phyloP scores from a whole-genome alignment of 306 rosid species.

The Malus sylvestris region DNA sequence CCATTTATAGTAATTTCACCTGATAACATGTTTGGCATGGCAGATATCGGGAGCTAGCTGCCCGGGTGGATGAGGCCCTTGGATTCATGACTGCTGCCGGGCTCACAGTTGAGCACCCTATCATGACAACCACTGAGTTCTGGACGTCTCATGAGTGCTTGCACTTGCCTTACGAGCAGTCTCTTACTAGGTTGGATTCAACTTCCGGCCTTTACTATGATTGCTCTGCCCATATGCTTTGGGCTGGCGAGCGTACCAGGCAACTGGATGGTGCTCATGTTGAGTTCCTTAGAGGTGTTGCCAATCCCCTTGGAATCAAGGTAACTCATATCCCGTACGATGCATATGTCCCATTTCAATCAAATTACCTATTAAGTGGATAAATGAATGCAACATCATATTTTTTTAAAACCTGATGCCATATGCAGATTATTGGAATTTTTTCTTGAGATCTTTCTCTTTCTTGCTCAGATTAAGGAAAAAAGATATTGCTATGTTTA shows the following conservation, averaged over 20 bases:
- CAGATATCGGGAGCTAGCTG: conserved; percentile 93
- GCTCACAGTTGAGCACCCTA: conserved; percentile 90
- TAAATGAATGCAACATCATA: neutral
- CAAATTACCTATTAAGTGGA: neutral
- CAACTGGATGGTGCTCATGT: conserved; percentile 97
- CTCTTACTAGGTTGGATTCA: conserved; percentile 92
- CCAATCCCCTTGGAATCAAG: conserved; percentile 95
- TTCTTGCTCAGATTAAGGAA: neutral
- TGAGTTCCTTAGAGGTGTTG: conserved; percentile 90
- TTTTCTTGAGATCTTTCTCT: neutral
- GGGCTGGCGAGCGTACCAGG: conserved; percentile 95
- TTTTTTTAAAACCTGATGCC: neutral
- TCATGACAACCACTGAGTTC: conserved; percentile 91
- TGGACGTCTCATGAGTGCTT: conserved; percentile 98
- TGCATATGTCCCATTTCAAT: neutral
- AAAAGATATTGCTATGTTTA: neutral
- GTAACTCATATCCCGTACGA: conserved; percentile 26
- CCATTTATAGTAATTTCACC: neutral
- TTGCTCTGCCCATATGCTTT: conserved; percentile 95
- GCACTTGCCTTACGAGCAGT: conserved; percentile 91
- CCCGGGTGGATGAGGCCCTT: conserved; percentile 97
- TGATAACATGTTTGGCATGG: conserved; percentile 18
- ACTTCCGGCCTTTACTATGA: conserved; percentile 92
- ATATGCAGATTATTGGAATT: no score
- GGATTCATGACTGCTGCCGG: conserved; percentile 99